Evolutionary conservation across 371 early-diverging fungal genomes (phyloP), one percentile per base, ranked within the genome.

Genomic region (Coemansia sp.): DNA sequence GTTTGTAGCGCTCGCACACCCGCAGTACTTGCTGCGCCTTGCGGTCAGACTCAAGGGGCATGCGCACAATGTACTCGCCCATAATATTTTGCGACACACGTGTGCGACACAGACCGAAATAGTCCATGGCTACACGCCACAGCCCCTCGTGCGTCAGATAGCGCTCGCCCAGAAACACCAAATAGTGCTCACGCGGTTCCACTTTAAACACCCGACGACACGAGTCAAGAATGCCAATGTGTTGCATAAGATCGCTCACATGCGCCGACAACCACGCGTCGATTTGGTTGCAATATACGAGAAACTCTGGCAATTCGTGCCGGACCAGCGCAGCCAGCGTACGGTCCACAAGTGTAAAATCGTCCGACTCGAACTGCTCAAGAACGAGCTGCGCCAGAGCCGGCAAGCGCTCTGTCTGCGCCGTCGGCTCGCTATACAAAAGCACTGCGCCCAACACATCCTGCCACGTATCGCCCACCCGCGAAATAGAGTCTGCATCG

Each of bases 191-290:
- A 53, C 75, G 74, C 37, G 75, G 75, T 3, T 77, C 67, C 2
- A 69, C 66, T 0, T 54, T 47, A 57, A 74, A 69, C 45, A 66
- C 69, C 1, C 37, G 26, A 0, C 70, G 66, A 37, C 72, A 76
- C 11, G 34, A 18, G 16, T 53, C 69, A 13, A 78, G 55, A 22
- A 71, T 68, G 21, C 61, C 45, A 4, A 78, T 60, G 21, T 78
- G 73, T 24, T 63, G 58, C 77, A 78, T 66, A 13, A 66, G 39
- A 42, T 78, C 78, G 2, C 58, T 42, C 5, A 68, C 21, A 11
- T 78, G 78, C 1, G 78, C 77, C 7, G 76, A 39, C 16, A 78
- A 62, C 78, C 78, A 78, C 2, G 40, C 21, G 21, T 78, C 78
- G 48, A 78, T 70, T 37, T 69, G 70, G 47, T 40, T 52, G 47